These are phyloP conservation scores for Nicotiana tomentosiformis DNA, from an alignment of 257 asterid species.

Conservation along the genomic window DNA sequence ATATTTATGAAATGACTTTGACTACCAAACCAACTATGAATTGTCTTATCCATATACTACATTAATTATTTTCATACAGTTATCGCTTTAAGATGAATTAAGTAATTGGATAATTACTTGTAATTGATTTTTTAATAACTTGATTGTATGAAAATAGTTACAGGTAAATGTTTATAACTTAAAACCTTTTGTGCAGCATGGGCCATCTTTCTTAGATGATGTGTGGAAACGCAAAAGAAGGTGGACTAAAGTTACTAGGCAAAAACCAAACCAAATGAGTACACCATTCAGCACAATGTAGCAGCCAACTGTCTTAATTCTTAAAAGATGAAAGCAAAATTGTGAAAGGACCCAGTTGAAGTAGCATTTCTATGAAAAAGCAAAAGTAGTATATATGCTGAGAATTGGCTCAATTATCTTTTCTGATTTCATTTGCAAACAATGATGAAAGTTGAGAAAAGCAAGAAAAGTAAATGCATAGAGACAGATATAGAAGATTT, in stretches of 20 bases:
- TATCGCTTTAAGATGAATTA: background rate
- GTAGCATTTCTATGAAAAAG: constrained; percentile 25
- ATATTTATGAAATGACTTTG: background rate
- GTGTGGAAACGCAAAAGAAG: background rate
- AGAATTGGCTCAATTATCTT: constrained; percentile 20
- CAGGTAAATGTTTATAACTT: background rate
- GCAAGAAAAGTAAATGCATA: constrained; percentile 11
- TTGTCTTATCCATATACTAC: background rate
- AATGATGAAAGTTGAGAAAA: constrained; percentile 31
- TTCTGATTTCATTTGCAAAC: constrained; percentile 28
- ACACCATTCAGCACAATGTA: constrained; percentile 16
- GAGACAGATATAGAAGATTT: constrained; percentile 7
- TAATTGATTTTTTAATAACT: background rate
- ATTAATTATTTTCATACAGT: background rate
- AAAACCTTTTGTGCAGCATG: background rate
- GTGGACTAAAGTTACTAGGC: background rate
- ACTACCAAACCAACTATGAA: background rate
- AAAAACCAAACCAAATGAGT: background rate
- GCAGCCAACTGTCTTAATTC: constrained; percentile 14
- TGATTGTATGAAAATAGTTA: background rate
- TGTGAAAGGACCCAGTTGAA: constrained; percentile 30
- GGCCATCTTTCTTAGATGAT: constrained; percentile 2
- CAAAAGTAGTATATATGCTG: constrained; percentile 20
- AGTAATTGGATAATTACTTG: background rate
- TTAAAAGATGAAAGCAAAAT: constrained; percentile 6